A percentile compares a stretch with the other conserved stretches of the same genome.
phyloP scores from a whole-genome alignment of 352 stramenopile species.

The Pythium dissimile region DNA sequence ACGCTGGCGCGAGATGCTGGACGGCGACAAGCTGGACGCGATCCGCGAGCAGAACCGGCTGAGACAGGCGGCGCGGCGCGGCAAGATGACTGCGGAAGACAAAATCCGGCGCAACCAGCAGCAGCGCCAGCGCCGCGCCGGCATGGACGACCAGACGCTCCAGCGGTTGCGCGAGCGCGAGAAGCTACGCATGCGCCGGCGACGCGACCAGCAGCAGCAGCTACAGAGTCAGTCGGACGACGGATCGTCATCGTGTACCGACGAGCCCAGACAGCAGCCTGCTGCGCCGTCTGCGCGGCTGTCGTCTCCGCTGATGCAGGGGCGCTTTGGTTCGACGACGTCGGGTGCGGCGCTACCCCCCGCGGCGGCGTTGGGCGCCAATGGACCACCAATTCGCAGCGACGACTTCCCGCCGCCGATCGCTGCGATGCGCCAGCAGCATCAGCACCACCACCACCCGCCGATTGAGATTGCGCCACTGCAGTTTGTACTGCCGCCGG shows the following conservation, averaged over 20 bases:
- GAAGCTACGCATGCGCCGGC: slow-evolving; percentile 37
- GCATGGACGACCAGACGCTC: slow-evolving; percentile 36
- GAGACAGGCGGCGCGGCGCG: slow-evolving; percentile 47
- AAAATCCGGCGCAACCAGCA: slow-evolving; percentile 44
- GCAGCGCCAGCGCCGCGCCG: slow-evolving; percentile 40
- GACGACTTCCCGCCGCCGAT: neutral
- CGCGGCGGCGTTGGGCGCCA: slow-evolving; percentile 2
- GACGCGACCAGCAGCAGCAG: slow-evolving; percentile 11
- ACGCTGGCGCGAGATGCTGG: slow-evolving; percentile 43
- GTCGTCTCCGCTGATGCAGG: slow-evolving; percentile 4
- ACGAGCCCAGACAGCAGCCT: neutral
- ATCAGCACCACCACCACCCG: slow-evolving; percentile 4
- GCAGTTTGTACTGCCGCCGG: slow-evolving; percentile 35
- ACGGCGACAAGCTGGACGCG: slow-evolving; percentile 29
- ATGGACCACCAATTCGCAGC: neutral
- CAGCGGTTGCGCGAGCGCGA: slow-evolving; percentile 44
- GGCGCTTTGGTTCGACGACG: neutral
- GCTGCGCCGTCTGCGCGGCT: neutral
- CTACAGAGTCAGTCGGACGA: neutral
- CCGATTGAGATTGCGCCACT: slow-evolving; percentile 24
- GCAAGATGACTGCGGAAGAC: slow-evolving; percentile 37
- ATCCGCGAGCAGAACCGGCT: slow-evolving; percentile 62
- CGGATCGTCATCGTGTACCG: neutral
- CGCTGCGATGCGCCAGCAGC: neutral
- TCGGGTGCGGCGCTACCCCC: neutral